Base-by-base conservation (phyloP, 2,329 filamentous ascomycete genomes). In the Trichoderma hamatum region DNA sequence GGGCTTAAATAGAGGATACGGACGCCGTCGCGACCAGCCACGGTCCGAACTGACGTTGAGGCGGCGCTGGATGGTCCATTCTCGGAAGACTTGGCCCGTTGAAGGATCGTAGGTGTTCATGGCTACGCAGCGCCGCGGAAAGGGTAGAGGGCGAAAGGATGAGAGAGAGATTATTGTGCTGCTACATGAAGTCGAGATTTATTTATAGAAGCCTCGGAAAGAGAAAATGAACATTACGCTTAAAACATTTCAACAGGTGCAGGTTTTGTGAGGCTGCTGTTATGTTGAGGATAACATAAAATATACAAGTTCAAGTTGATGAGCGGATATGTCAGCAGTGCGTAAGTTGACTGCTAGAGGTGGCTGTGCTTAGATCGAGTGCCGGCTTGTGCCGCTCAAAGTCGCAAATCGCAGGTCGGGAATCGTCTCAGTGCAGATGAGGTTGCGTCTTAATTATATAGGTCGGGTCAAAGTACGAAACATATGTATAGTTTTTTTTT, bases 31-130 rank as follows among this genome's bases (percentile, higher is more conserved):
- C 32, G 78, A 79, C 81, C 81, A 82, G 72, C 80, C 78, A 56
- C 71, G 72, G 46, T 76, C 76, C 19, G 70, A 70, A 46, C 67
- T 67, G 65, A 71, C 63, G 39, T 70, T 58, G 70, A 76, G 59
- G n/a, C 73, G 74, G 24, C 78, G 75, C 28, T 76, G 71, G 39
- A 80, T 56, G n/a, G 75, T 75, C 74, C 78, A 79, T 77, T 82
- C 79, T 69, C 71, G 76, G 64, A 78, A 81, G 70, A 79, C 76
- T 56, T 80, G 80, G 21, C 80, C 80, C 10, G 75, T 74, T 21
- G 71, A 69, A 30, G 72, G 69, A 62, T 81, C 79, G 67, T 77
- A 81, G 62, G 79, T 78, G 62, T 77, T 81, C 77, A 80, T 81
- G 60, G 61, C 58, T 32, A 49, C 26, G 36, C 49, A 55, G 51